These are phyloP conservation scores for Hypoxylon sp. DNA, from an alignment of 2,329 filamentous ascomycete species.

Conservation along the genomic window DNA sequence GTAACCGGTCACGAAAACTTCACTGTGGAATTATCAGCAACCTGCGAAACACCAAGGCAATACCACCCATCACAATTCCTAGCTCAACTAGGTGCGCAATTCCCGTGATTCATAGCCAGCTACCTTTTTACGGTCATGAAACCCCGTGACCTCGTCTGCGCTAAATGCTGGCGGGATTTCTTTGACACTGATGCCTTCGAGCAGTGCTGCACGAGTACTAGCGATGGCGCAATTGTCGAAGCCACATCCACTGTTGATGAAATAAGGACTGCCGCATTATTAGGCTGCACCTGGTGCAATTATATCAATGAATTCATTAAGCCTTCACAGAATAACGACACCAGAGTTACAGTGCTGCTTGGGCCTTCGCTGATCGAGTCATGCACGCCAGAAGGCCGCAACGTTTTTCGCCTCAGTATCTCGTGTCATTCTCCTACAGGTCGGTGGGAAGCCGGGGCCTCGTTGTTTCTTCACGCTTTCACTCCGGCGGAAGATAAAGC, in stretches of 20 bases:
- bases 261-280: neutral
- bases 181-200: neutral
- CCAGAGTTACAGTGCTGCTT: neutral
- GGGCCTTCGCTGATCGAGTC: neutral
- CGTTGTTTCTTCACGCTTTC: slow-evolving; percentile 1
- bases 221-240: neutral
- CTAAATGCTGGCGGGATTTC: slow-evolving; percentile 2
- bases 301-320: neutral
- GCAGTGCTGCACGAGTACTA: neutral
- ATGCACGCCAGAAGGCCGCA: neutral
- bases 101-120: neutral
- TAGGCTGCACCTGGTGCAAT: neutral
- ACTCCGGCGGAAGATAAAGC: neutral
- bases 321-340: neutral
- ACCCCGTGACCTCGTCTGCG: neutral
- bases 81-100: neutral
- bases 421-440: neutral
- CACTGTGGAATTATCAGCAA: neutral
- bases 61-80: neutral
- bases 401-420: neutral
- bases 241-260: neutral
- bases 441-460: neutral
- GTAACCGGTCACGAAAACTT: neutral
- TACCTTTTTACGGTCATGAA: neutral
- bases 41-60: neutral